Base-by-base conservation (phyloP, 31 red algal genomes). In the Odonthalia washingtoniensis region DNA sequence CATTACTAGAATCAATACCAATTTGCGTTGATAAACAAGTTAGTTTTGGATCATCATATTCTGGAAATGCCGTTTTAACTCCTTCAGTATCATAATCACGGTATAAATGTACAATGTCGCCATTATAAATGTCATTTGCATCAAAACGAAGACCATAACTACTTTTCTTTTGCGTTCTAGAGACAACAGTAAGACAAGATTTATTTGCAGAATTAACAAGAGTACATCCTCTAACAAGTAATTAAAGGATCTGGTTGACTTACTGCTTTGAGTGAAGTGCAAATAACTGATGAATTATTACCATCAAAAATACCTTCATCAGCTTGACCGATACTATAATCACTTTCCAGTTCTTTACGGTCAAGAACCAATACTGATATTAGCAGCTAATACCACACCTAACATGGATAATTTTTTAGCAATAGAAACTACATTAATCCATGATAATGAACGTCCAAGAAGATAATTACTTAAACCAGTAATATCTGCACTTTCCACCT, bases 1-100 rank as follows among this genome's bases (percentile, higher is more conserved):
- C 49, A 21, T 9, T 57, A 57, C 12, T 14, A 57, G 49, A 57
- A 57, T 57, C 49, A 57, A 57, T 57, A 21, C 49, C 49, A 21
- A 57, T 57, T 57, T 57, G 12, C 49, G 49, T 57, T 57, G 49
- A 57, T 57, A 57, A 21, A 70, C 66, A 70, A 27, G n/a, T 37
- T 28, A 70, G 28, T 37, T 27, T 12, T 6, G 66, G 66, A 12
- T 70, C 31, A 21, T 70, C 16, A 27, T 70, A 70, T 37, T 70
- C 66, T 9, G 16, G 9, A 28, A 70, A 34, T 70, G 28, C 16
- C 12, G 49, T 21, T 14, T 57, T 57, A 21, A 57, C 49, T 14
- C 21, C 12, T 57, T 57, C 49, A 9, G 9, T 9, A 57, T 57
- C 49, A 57, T 14, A 57, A 9, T 57, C 49, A 21, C 9, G 12